Base-by-base conservation (phyloP, 2,329 filamentous ascomycete genomes). In the Diaporthe capsici region DNA sequence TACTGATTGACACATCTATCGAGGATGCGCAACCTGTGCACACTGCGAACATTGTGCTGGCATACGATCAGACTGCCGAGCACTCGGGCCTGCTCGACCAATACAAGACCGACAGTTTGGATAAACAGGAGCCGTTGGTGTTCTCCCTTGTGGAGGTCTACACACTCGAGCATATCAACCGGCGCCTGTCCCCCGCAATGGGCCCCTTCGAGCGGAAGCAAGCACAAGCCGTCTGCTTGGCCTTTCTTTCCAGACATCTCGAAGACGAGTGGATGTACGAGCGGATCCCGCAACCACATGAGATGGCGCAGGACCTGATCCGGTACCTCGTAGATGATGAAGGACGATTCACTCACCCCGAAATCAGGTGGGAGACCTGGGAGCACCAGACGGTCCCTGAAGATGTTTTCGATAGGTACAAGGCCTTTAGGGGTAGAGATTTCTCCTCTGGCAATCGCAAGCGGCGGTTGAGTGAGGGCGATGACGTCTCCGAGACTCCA, bases 161-260 rank as follows among this genome's bases (percentile, higher is more conserved):
- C 77, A 89, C 89, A 1, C 86, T 91, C 51, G 90, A 92, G 80
- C 90, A 92, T 75, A 85, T 91, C 57, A 87, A 88, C 74, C 81
- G 88, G 67, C 83, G 86, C 22, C 82, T 91, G 37, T 83, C 84
- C 2, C 81, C 83, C 2, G 78, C 81, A 6, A 77, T 86, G 70
- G 82, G 84, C n/a, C 77, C 80, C 0, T 73, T 90, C 8, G 88
- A 91, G 77, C 85, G 87, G 22, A 89, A 87, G 75, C 89, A 65
- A 20, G 76, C 76, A 22, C 76, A 77, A 37, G 39, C 75, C 86
- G 37, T 51, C 17, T 71, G 84, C 85, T 2, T 82, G 88, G 1
- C 78, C 87, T 37, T 78, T 82, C 28, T 81, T 81, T 53, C 75
- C 83, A 28, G 80, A 79, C 12, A 82, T 81, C 61, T 81, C 81